Percentiles rank a stretch among this genome's conserved stretches.
phyloP scores from a whole-genome alignment of 305 asterid genomes.

The Rubia peregrina region DNA sequence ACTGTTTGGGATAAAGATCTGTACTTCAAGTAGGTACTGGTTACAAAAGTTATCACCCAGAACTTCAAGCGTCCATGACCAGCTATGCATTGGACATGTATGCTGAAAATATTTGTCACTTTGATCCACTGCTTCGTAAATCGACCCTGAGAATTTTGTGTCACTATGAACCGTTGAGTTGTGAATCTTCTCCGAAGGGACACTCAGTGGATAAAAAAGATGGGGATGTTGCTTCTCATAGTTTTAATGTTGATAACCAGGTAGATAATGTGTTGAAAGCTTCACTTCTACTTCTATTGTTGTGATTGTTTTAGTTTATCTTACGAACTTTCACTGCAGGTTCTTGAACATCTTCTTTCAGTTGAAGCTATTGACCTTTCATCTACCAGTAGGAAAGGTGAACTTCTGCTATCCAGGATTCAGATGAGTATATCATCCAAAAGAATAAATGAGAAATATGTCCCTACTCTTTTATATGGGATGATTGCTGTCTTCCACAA shows the following conservation, averaged over 20 bases:
- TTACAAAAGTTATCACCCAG: conserved; percentile 43
- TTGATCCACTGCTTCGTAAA: conserved; percentile 58
- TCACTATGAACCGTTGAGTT: conserved; percentile 55
- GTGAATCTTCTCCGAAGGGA: conserved; percentile 25
- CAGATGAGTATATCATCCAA: conserved; percentile 55
- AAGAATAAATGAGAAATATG: conserved; percentile 51
- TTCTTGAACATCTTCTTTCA: conserved; percentile 56
- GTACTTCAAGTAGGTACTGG: conserved; percentile 28
- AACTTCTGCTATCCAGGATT: conserved; percentile 56
- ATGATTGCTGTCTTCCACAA: conserved; percentile 73
- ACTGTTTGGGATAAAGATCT: conserved; percentile 39
- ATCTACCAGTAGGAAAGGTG: conserved; percentile 61
- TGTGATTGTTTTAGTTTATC: neutral
- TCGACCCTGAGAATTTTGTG: conserved; percentile 75
- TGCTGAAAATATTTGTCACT: conserved; percentile 59
- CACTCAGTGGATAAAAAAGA: conserved; percentile 32
- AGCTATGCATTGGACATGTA: conserved; percentile 47
- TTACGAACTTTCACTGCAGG: conserved; percentile 35
- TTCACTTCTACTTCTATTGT: neutral
- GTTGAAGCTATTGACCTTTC: conserved; percentile 72
- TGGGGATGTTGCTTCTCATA: conserved; percentile 31
- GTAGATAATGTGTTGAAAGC: conserved; percentile 36
- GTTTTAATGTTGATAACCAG: conserved; percentile 29
- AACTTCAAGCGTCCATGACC: conserved; percentile 35
- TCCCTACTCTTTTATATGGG: conserved; percentile 57